A percentile compares a stretch with the other conserved stretches of the same genome.
phyloP scores from a whole-genome alignment of 2,329 filamentous ascomycete species.

The Apiospora saccharicola region DNA sequence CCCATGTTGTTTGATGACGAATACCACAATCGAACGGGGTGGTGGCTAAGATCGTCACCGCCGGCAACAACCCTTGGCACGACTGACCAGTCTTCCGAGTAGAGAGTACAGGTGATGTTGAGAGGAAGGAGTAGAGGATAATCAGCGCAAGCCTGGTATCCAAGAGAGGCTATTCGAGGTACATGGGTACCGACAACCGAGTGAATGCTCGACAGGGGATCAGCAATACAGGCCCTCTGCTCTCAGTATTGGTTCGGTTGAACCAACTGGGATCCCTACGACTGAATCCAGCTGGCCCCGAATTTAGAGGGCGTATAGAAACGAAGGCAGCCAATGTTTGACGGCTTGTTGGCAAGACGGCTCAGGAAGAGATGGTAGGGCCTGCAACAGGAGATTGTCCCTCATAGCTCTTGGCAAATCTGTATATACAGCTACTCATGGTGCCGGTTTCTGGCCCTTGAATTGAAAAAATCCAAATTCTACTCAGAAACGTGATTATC shows the following conservation, averaged over 20 bases:
- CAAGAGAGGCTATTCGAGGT: background rate
- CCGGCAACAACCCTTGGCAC: background rate
- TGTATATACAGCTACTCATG: conserved; percentile 18
- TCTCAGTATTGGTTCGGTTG: background rate
- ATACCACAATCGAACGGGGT: background rate
- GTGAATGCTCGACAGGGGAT: background rate
- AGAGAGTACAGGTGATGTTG: background rate
- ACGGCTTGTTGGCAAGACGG: conserved; percentile 4
- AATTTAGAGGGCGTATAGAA: conserved; percentile 12
- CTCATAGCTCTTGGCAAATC: conserved; percentile 14
- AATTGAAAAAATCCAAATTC: conserved; percentile 22
- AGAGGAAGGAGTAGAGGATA: background rate
- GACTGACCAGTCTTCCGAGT: background rate
- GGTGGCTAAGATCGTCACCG: background rate
- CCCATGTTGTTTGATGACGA: conserved; percentile 1
- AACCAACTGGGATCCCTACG: background rate
- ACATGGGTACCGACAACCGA: background rate
- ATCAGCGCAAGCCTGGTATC: background rate
- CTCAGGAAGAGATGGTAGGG: conserved; percentile 13
- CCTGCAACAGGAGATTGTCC: conserved; percentile 14
- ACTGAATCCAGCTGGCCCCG: background rate
- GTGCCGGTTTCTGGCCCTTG: conserved; percentile 19
- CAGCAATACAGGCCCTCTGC: background rate
- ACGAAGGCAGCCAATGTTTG: background rate
- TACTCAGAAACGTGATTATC: conserved; percentile 7